These are phyloP conservation scores for Clitocybe nebularis DNA, from an alignment of 1,284 basidiomycete species.

Conservation along the genomic window DNA sequence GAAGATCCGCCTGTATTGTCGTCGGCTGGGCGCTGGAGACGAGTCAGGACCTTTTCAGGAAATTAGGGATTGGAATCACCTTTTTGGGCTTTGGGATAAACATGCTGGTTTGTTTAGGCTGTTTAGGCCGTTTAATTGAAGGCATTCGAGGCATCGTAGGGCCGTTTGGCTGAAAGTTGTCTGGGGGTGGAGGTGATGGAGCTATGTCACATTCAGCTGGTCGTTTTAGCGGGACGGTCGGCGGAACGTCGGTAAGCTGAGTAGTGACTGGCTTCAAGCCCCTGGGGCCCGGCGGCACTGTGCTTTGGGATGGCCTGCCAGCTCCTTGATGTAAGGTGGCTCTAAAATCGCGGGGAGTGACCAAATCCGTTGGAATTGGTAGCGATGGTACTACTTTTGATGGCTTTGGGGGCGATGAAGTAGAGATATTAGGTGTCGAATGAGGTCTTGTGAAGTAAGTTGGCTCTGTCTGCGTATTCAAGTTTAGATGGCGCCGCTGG, in stretches of 20 bases:
- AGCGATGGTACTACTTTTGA: slow-evolving; percentile 9
- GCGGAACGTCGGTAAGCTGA: background rate
- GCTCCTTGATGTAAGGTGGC: slow-evolving; percentile 1
- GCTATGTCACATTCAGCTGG: slow-evolving; percentile 11
- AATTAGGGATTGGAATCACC: slow-evolving; percentile 14
- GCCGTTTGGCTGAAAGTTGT: background rate
- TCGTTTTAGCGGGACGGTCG: slow-evolving; percentile 9
- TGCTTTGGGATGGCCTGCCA: slow-evolving; percentile 2
- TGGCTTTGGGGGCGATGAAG: slow-evolving; percentile 14
- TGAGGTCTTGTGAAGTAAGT: slow-evolving; percentile 30
- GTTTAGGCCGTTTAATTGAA: slow-evolving; percentile 37
- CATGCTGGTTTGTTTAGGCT: slow-evolving; percentile 34
- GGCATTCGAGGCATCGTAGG: slow-evolving; percentile 17
- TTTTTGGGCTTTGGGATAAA: slow-evolving; percentile 50
- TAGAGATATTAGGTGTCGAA: slow-evolving; percentile 4
- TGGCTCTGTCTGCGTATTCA: slow-evolving; percentile 26
- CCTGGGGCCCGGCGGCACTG: background rate
- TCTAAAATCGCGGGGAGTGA: slow-evolving; percentile 26
- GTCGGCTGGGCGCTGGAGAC: slow-evolving; percentile 7
- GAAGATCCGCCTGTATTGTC: slow-evolving; percentile 10
- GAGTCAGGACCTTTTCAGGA: slow-evolving; percentile 4
- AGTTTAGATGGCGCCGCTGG: background rate
- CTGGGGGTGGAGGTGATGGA: slow-evolving; percentile 6
- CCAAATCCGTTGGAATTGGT: slow-evolving; percentile 23
- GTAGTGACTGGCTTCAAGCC: background rate